Evolutionary conservation across 352 stramenopile genomes (phyloP).

Genomic region (Albugo candida): DNA sequence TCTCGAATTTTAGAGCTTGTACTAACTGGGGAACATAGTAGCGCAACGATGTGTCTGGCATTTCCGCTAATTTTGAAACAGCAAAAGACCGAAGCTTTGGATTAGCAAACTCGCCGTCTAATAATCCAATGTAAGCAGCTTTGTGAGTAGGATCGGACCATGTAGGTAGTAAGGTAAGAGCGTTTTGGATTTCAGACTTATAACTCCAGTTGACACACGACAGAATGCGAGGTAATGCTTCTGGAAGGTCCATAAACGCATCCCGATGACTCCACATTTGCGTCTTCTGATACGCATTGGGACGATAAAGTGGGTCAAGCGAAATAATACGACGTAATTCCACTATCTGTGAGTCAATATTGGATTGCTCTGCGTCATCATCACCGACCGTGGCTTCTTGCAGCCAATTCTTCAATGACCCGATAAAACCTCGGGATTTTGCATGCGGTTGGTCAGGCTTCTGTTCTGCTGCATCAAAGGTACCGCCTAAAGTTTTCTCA

Average conservation of each 20-base stretch:
- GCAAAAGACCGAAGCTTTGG: conserved; percentile 8
- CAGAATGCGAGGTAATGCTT: conserved; percentile 53
- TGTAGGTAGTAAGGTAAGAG: conserved; percentile 30
- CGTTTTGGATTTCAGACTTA: conserved; percentile 42
- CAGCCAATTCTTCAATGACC: conserved; percentile 18
- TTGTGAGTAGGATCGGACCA: conserved; percentile 52
- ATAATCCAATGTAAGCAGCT: conserved; percentile 57
- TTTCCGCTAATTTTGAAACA: conserved; percentile 7
- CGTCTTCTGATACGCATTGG: conserved; percentile 65
- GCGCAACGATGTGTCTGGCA: not conserved
- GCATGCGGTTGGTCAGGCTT: too few species aligned
- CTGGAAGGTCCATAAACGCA: conserved; percentile 52
- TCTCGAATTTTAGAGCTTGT: conserved; percentile 13
- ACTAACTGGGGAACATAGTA: conserved; percentile 15
- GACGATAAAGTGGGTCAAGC: conserved; percentile 54
- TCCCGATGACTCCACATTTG: conserved; percentile 66
- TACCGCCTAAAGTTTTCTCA: conserved; percentile 25
- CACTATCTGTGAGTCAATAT: conserved; percentile 7
- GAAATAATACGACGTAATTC: conserved; percentile 65
- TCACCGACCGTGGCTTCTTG: conserved; percentile 12
- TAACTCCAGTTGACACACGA: conserved; percentile 68
- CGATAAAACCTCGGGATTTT: conserved; percentile 6
- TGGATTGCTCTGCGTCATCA: too few species aligned
- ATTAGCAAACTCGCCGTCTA: conserved; percentile 49
- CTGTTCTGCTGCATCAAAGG: too few species aligned